Conservation (phyloP, 345 rosid species). For the Passiflora organensis region DNA sequence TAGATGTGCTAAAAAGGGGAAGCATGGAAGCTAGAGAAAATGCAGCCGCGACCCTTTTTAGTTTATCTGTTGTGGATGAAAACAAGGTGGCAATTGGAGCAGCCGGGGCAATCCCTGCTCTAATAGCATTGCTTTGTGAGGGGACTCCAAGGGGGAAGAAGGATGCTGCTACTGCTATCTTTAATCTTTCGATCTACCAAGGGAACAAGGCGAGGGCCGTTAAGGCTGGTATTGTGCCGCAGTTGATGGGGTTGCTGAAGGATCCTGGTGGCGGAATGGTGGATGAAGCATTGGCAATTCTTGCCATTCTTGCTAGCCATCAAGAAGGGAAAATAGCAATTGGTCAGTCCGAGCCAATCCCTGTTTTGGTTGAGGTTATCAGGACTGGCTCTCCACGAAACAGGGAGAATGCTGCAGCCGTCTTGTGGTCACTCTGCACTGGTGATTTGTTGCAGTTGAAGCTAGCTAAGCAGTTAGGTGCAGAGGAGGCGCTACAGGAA, state of each 20-base stretch:
- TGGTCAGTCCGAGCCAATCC: constrained; percentile 65
- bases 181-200: constrained; percentile 88
- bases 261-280: constrained; percentile 96
- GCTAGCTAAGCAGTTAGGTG: constrained; percentile 59
- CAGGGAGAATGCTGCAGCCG: constrained; percentile 84
- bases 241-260: constrained; percentile 65
- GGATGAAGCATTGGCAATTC: constrained; percentile 84
- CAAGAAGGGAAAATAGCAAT: constrained; percentile 83
- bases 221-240: constrained; percentile 78
- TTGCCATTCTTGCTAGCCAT: constrained; percentile 87
- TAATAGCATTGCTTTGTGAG: constrained; percentile 70
- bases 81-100: constrained; percentile 95
- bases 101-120: constrained; percentile 93
- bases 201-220: constrained; percentile 97
- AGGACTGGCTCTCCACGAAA: constrained; percentile 89
- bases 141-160: constrained; percentile 95
- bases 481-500: constrained; percentile 73
- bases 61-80: constrained; percentile 91
- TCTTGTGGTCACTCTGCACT: constrained; percentile 73
- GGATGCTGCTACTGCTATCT: constrained; percentile 96
- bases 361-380: constrained; percentile 67
- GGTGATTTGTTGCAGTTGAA: constrained; percentile 62
- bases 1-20: constrained; percentile 74
- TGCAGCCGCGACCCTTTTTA: constrained; percentile 95
- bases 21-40: constrained; percentile 99